These are phyloP conservation scores for Penicillium verrucosum DNA, from an alignment of 2,329 filamentous ascomycete genomes.

Conservation along the genomic window DNA sequence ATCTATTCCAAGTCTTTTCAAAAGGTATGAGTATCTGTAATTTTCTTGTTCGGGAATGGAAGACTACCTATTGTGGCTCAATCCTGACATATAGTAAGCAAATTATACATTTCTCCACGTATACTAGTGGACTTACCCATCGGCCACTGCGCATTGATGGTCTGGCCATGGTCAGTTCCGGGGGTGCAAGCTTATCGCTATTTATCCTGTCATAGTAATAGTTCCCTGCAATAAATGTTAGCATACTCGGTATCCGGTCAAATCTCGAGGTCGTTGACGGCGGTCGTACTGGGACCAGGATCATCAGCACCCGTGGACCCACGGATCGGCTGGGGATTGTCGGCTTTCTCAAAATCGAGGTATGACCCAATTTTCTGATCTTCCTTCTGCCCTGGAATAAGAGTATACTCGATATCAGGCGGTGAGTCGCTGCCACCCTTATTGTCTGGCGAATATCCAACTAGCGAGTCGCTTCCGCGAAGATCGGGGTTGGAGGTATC, in stretches of 20 bases:
- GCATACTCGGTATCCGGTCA: not conserved
- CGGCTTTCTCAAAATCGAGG: slow-evolving; percentile 53
- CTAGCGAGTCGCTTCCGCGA: slow-evolving; percentile 30
- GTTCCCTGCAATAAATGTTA: slow-evolving; percentile 32
- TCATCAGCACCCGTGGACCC: slow-evolving; percentile 51
- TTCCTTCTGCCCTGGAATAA: slow-evolving; percentile 52
- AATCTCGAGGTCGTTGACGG: not conserved
- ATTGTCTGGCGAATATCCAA: slow-evolving; percentile 42
- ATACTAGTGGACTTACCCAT: slow-evolving; percentile 37
- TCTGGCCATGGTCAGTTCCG: slow-evolving; percentile 46
- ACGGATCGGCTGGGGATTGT: slow-evolving; percentile 56
- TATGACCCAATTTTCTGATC: slow-evolving; percentile 51
- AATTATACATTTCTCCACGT: too few relatives aligned
- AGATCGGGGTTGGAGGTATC: slow-evolving; percentile 25
- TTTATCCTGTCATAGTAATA: slow-evolving; percentile 54
- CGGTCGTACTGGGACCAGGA: slow-evolving; percentile 48
- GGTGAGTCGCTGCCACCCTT: slow-evolving; percentile 36
- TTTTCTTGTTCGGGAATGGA: not conserved
- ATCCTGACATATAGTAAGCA: slow-evolving; percentile 22
- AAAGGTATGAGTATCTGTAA: not conserved
- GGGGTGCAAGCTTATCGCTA: slow-evolving; percentile 56
- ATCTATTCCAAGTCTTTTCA: slow-evolving; percentile 40
- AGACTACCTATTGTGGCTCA: slow-evolving; percentile 47
- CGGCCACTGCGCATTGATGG: slow-evolving; percentile 52
- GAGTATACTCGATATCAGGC: slow-evolving; percentile 39